phyloP scores from a whole-genome alignment of 176 grass and related monocot genomes.

The Rhynchospora breviuscula region DNA sequence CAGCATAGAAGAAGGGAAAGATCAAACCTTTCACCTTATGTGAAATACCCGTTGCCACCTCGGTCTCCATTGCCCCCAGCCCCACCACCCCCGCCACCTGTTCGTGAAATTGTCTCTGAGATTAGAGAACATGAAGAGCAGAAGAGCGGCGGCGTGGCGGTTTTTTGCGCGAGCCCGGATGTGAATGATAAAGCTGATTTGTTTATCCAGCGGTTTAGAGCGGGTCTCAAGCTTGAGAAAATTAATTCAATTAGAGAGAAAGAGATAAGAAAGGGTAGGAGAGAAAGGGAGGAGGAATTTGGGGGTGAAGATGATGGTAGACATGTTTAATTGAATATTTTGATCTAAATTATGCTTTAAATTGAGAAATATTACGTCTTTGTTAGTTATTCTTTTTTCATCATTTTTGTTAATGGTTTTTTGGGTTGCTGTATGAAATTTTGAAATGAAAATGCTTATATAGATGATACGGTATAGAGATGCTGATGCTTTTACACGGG shows the following conservation, averaged over 20 bases:
- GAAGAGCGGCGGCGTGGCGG: slow-evolving; percentile 29
- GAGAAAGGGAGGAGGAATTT: slow-evolving; percentile 10
- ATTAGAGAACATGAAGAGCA: not conserved
- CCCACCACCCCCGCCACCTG: slow-evolving; percentile 41
- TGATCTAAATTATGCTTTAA: not conserved
- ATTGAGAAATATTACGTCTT: not conserved
- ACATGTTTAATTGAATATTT: slow-evolving; percentile 13
- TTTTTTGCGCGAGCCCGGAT: slow-evolving; percentile 83
- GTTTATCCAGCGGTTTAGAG: slow-evolving; percentile 70
- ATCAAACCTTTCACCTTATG: slow-evolving; percentile 12
- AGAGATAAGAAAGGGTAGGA: slow-evolving; percentile 22
- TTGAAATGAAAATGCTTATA: not conserved
- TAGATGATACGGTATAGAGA: not conserved
- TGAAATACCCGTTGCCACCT: slow-evolving; percentile 27
- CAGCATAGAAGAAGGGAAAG: slow-evolving; percentile 23
- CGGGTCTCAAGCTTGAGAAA: slow-evolving; percentile 77
- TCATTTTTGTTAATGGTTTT: not conserved
- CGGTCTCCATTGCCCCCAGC: slow-evolving; percentile 48
- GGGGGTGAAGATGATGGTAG: slow-evolving; percentile 28
- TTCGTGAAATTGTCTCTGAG: slow-evolving; percentile 10
- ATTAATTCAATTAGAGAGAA: slow-evolving; percentile 78
- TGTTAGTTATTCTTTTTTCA: not conserved
- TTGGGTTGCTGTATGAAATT: not conserved
- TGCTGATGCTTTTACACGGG: slow-evolving; percentile 3
- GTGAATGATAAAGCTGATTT: slow-evolving; percentile 84